Evolutionary conservation across 1,284 basidiomycete genomes (phyloP).

Genomic region (Moesziomyces sp.): DNA sequence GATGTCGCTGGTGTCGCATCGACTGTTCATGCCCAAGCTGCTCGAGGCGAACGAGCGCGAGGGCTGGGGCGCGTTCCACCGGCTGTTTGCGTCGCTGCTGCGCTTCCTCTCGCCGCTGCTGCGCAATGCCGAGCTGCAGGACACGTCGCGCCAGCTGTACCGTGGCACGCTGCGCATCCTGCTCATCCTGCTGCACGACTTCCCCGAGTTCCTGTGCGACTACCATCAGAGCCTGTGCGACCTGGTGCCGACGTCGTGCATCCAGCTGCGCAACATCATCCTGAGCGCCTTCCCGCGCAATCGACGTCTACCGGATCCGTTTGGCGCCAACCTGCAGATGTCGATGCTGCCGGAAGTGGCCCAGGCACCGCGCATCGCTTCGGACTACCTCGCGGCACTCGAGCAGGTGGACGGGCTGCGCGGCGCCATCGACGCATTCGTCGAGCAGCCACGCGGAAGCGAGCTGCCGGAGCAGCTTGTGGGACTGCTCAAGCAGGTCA

Average conservation of each 20-base stretch:
- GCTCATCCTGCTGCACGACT: slow-evolving; percentile 95
- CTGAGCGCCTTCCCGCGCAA: slow-evolving; percentile 91
- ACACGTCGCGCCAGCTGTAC: slow-evolving; percentile 88
- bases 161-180: slow-evolving; percentile 90
- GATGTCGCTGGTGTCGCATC: slow-evolving; percentile 95
- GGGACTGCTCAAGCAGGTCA: slow-evolving; percentile 19
- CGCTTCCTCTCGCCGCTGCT: slow-evolving; percentile 94
- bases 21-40: slow-evolving; percentile 96
- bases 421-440: slow-evolving; percentile 36
- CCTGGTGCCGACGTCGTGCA: slow-evolving; percentile 88
- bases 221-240: slow-evolving; percentile 97
- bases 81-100: slow-evolving; percentile 88
- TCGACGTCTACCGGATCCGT: slow-evolving; percentile 85
- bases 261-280: slow-evolving; percentile 95
- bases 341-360: slow-evolving; percentile 85
- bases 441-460: slow-evolving; percentile 23
- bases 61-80: slow-evolving; percentile 96
- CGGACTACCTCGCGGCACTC: slow-evolving; percentile 85
- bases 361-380: slow-evolving; percentile 86
- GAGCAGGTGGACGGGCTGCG: slow-evolving; percentile 72
- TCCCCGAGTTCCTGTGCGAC: slow-evolving; percentile 96
- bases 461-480: slow-evolving; percentile 31
- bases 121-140: slow-evolving; percentile 80
- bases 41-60: slow-evolving; percentile 84
- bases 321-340: slow-evolving; percentile 70